Percentiles rank a stretch among this genome's conserved stretches.
These are phyloP conservation scores for Fusarium caatingaense DNA, from an alignment of 2,329 filamentous ascomycete species.

Conservation along the genomic window DNA sequence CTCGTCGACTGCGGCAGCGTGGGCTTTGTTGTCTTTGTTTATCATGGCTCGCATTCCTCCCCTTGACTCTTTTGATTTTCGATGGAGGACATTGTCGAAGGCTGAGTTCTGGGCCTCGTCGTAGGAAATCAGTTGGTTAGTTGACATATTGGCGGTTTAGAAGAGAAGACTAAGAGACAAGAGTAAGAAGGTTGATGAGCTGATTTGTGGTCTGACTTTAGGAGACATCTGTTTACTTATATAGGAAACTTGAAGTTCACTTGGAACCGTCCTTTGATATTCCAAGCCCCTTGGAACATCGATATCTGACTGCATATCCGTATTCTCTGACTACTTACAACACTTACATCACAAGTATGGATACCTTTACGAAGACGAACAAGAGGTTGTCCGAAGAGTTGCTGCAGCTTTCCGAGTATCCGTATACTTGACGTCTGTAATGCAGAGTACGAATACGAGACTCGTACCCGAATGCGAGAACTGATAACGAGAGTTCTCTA, in stretches of 20 bases:
- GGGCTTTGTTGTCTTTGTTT: slow-evolving; percentile 76
- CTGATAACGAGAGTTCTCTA: neutral
- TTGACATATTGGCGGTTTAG: slow-evolving; percentile 35
- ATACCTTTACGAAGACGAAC: slow-evolving; percentile 34
- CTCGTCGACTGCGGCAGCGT: slow-evolving; percentile 81
- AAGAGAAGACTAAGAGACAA: neutral
- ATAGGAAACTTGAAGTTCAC: neutral
- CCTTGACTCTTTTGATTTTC: slow-evolving; percentile 68
- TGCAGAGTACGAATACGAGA: slow-evolving; percentile 30
- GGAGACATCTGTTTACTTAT: slow-evolving; percentile 7
- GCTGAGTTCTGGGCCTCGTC: slow-evolving; percentile 83
- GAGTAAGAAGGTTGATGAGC: neutral
- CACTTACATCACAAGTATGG: neutral
- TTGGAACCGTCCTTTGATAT: slow-evolving; percentile 3
- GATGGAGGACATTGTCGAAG: slow-evolving; percentile 87
- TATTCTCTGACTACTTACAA: neutral
- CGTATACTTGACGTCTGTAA: neutral
- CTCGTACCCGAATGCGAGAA: slow-evolving; percentile 30
- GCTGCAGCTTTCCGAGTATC: neutral
- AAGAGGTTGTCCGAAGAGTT: neutral
- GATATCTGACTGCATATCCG: slow-evolving; percentile 4
- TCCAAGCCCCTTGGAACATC: neutral
- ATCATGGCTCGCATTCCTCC: slow-evolving; percentile 84
- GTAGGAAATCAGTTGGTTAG: slow-evolving; percentile 74
- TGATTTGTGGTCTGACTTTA: neutral